Percentiles rank a stretch among this genome's conserved stretches.
Evolutionary conservation across 805 yeast genomes (phyloP).

Genomic region (Kuraishia ogatae): DNA sequence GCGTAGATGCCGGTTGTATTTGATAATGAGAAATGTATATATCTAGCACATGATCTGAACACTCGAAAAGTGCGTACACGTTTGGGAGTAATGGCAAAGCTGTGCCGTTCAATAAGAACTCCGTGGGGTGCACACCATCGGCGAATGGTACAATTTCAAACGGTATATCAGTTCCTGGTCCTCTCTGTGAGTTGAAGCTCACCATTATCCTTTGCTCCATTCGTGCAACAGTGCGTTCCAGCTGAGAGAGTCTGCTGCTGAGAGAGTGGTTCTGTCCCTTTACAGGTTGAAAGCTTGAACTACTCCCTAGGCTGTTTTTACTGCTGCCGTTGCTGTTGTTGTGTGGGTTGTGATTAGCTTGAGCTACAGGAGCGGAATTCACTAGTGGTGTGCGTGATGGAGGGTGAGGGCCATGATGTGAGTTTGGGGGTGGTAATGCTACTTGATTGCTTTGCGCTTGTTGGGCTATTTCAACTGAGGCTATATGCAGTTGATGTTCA

Average conservation of each 20-base stretch:
- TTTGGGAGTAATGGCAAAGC: slow-evolving; percentile 16
- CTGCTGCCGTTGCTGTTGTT: slow-evolving; percentile 10
- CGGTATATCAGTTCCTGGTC: slow-evolving; percentile 19
- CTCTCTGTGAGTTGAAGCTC: slow-evolving; percentile 16
- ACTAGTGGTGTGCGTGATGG: background rate
- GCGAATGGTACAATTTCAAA: slow-evolving; percentile 19
- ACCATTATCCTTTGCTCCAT: slow-evolving; percentile 20
- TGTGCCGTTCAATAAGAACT: slow-evolving; percentile 7
- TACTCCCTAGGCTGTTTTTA: background rate
- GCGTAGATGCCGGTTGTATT: background rate
- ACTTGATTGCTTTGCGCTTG: background rate
- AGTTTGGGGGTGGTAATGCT: background rate
- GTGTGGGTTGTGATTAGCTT: slow-evolving; percentile 3
- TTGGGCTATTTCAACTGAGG: background rate
- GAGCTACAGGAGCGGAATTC: background rate
- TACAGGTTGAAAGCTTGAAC: slow-evolving; percentile 1
- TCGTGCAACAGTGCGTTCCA: slow-evolving; percentile 12
- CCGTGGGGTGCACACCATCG: slow-evolving; percentile 16
- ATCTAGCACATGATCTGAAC: slow-evolving; percentile 12
- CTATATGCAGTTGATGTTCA: background rate
- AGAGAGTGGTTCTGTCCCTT: background rate
- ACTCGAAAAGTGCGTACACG: slow-evolving; percentile 15
- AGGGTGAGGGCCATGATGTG: background rate
- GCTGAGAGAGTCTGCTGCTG: slow-evolving; percentile 6
- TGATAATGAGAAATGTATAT: slow-evolving; percentile 1